Base-by-base conservation (phyloP, 352 stramenopile genomes). In the Blastocystis sp. region DNA sequence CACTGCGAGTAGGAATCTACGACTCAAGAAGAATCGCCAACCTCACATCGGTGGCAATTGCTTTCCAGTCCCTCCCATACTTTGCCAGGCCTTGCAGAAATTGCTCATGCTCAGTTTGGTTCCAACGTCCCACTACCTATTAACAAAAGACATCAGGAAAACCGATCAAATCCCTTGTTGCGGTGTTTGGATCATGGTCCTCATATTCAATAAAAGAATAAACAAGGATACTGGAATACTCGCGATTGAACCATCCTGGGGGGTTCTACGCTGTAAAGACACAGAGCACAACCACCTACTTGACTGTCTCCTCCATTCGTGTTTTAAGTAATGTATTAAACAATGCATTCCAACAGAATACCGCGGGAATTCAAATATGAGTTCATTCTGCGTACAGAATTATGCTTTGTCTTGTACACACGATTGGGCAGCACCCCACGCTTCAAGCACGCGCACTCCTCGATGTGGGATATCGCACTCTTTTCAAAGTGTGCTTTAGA, bases 41-140 rank as follows among this genome's bases (percentile, higher is more conserved):
- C 18, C 43, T 15, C 3, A 90, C 87, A n/a, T 79, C 45, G 0
- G 34, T 61, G 0, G 84, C 59, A 68, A 90, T 95, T 90, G 95
- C 94, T 89, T 96, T 95, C 94, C 94, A 96, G 7, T 93, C 95
- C 91, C 94, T 95, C 70, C 94, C 94, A 79, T 94, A 95, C 26
- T 94, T 92, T 56, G 94, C 90, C 1, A 95, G 90, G 0, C 94
- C 94, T 82, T 95, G 91, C 0, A 96, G 90, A 80, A 96, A 96
- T 39, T 95, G 90, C 69, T 95, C 93, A 89, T 95, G 94, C 82
- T 96, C 94, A 66, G 91, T 92, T 89, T 94, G 94, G 68, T 93
- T 95, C 94, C 94, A 96, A 41, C 94, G 93, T 5, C 94, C 94
- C 7, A 80, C 37, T 47, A 61, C 41, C 11, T 0, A 3, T 61